Base-by-base conservation (phyloP, 305 asterid species). In the Euphrasia arctica region DNA sequence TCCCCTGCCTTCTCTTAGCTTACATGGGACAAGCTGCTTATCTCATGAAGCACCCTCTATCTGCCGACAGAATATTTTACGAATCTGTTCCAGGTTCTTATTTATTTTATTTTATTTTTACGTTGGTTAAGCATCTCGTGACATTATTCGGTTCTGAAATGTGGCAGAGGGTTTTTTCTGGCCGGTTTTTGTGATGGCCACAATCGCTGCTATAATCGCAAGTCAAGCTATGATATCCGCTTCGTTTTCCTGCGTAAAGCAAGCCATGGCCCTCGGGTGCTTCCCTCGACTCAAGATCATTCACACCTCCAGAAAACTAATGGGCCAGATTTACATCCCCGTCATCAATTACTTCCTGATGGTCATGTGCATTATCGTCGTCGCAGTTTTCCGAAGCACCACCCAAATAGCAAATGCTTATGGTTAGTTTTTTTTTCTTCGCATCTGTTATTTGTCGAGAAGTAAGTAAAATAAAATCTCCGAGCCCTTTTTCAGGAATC, bases 181-280 rank as follows among this genome's bases (percentile, higher is more conserved):
- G 99, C 99, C 99, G 8, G 85, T 90, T 48, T 88, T 90, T 64
- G 91, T 78, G 65, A 62, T 76, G 58, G 99, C 99, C 49, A 90
- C 96, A 10, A 2, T 90, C 43, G 99, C 99, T 62, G 99, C 99
- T 58, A n/a, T 90, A 58, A 88, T 94, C 67, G 99, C 99, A 12
- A 94, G 99, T 60, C 97, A 90, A 78, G 99, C 99, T 54, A 94
- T 90, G 99, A 94, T 90, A 74, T 90, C 99, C 0, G 99, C 99
- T 65, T 86, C 99, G 2, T 94, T 94, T 72, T 94, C 99, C 0
- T 88, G 96, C 68, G 87, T 94, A 51, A 94, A 94, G 73, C 99
- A 94, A 78, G 81, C 99, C 62, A 90, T 90, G 96, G 93, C 99
- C 62, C 97, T 94, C 4, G 97, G 97, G 36, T 94, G 97, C 82